A percentile compares a stretch with the other conserved stretches of the same genome.
Evolutionary conservation across 2,329 filamentous ascomycete species (phyloP).

Genomic region (Eutypella sp.): DNA sequence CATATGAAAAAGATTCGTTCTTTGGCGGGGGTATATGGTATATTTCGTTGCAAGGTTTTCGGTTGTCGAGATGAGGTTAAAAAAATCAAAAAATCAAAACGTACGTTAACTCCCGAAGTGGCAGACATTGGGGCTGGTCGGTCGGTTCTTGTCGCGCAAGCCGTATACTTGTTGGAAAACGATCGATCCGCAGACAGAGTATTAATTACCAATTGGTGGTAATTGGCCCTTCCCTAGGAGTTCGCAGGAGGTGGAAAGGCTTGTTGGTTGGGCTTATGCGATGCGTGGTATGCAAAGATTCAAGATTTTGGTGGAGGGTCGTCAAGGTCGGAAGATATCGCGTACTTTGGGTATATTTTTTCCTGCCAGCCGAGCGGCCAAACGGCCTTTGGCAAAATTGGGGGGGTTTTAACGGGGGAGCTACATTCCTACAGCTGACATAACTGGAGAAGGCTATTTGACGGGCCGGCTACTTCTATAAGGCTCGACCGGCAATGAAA

Average conservation of each 20-base stretch:
- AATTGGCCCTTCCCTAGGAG: constrained; percentile 33
- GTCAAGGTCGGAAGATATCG: constrained; percentile 33
- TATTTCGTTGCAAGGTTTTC: constrained; percentile 3
- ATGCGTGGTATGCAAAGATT: constrained; percentile 16
- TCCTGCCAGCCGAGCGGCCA: constrained; percentile 2
- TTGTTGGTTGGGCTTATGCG: constrained; percentile 9
- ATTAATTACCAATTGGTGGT: constrained; percentile 43
- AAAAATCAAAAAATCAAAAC: constrained; percentile 29
- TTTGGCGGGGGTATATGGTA: neutral
- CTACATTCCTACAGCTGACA: neutral
- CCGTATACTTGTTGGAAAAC: constrained; percentile 24
- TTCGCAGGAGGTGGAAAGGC: constrained; percentile 14
- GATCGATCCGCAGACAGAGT: constrained; percentile 27
- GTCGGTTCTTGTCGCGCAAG: constrained; percentile 40
- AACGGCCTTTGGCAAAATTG: neutral
- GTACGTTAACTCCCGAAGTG: constrained; percentile 64
- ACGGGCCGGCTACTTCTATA: neutral
- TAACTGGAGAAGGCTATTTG: neutral
- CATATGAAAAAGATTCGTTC: neutral
- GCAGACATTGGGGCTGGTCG: constrained; percentile 53
- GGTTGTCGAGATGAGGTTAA: too few species aligned
- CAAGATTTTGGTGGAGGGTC: constrained; percentile 9
- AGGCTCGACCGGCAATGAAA: neutral
- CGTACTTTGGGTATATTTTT: constrained; percentile 25
- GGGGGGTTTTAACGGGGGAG: neutral